phyloP scores from a whole-genome alignment of 2,329 filamentous ascomycete species.

The Achaetomium macrosporum region DNA sequence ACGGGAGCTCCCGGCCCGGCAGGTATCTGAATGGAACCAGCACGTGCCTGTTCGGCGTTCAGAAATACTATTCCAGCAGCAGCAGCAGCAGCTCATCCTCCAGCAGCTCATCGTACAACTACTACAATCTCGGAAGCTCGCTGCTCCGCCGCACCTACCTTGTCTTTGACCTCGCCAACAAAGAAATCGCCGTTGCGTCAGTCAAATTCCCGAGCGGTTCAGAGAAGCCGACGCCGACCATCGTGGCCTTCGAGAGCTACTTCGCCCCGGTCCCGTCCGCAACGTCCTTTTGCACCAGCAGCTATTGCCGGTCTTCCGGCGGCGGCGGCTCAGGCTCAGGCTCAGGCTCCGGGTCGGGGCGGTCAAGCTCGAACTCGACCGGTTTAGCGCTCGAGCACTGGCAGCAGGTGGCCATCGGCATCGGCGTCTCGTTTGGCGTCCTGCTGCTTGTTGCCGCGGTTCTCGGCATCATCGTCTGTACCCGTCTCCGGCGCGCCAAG shows the following conservation, averaged over 20 bases:
- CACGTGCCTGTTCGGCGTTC: constrained; percentile 30
- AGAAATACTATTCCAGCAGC: constrained; percentile 18
- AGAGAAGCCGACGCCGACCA: constrained; percentile 13
- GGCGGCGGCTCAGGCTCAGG: background rate
- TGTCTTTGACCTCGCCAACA: constrained; percentile 31
- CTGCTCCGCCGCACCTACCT: constrained; percentile 30
- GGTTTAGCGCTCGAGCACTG: background rate
- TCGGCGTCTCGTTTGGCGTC: constrained; percentile 18
- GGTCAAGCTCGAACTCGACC: background rate
- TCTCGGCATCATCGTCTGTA: constrained; percentile 13
- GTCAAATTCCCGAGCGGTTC: constrained; percentile 22
- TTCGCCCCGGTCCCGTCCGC: constrained; percentile 27
- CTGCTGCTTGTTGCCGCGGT: constrained; percentile 8
- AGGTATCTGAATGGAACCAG: background rate
- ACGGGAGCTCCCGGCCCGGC: background rate
- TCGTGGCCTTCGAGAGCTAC: constrained; percentile 27
- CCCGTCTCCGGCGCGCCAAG: constrained; percentile 3
- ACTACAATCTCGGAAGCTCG: constrained; percentile 24
- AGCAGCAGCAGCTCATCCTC: background rate
- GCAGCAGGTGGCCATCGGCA: constrained; percentile 18
- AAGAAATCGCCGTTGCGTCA: constrained; percentile 30
- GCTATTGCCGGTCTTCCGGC: background rate
- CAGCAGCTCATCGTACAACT: background rate
- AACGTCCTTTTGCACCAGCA: constrained; percentile 18
- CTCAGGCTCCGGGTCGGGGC: background rate